These are phyloP conservation scores for Mycena olivaceomarginata DNA, from an alignment of 768 basidiomycete genomes.

Conservation along the genomic window DNA sequence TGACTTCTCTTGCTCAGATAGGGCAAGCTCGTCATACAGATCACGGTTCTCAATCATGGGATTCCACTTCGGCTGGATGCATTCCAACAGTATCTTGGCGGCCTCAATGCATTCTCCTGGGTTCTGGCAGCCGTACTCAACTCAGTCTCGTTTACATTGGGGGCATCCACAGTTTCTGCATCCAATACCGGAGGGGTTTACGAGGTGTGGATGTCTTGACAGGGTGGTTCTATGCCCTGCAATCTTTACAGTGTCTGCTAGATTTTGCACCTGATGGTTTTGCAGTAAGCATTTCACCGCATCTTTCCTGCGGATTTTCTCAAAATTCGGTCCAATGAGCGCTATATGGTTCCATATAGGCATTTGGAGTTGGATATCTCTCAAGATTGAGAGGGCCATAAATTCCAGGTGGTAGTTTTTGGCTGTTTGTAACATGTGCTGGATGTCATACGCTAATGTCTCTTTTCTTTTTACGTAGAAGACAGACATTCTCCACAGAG, in stretches of 20 bases:
- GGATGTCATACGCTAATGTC: too few relatives aligned
- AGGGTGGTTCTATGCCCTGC: conserved; percentile 11
- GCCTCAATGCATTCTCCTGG: conserved; percentile 2
- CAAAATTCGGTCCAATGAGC: too few relatives aligned
- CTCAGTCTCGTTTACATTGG: too few relatives aligned
- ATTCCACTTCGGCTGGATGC: conserved; percentile 29
- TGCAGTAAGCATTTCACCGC: neutral
- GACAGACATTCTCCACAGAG: too few relatives aligned
- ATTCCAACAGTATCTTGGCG: conserved; percentile 13
- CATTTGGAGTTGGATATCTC: too few relatives aligned
- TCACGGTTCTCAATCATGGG: neutral
- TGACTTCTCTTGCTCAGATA: conserved; percentile 18
- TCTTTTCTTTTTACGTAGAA: too few relatives aligned
- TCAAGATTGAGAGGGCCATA: too few relatives aligned
- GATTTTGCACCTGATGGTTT: conserved; percentile 10
- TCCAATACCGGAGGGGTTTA: conserved; percentile 27
- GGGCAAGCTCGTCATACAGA: conserved; percentile 16
- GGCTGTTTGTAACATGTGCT: too few relatives aligned
- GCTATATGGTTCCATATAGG: too few relatives aligned
- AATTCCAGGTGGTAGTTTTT: too few relatives aligned
- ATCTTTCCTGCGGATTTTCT: neutral
- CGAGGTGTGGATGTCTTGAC: neutral
- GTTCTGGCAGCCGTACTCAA: too few relatives aligned
- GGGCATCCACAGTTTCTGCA: conserved; percentile 1
- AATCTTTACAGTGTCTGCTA: conserved; percentile 11